Evolutionary conservation across 2,329 filamentous ascomycete species (phyloP), one percentile per base, ranked within the genome.

Genomic region (Nothophoma quercina): DNA sequence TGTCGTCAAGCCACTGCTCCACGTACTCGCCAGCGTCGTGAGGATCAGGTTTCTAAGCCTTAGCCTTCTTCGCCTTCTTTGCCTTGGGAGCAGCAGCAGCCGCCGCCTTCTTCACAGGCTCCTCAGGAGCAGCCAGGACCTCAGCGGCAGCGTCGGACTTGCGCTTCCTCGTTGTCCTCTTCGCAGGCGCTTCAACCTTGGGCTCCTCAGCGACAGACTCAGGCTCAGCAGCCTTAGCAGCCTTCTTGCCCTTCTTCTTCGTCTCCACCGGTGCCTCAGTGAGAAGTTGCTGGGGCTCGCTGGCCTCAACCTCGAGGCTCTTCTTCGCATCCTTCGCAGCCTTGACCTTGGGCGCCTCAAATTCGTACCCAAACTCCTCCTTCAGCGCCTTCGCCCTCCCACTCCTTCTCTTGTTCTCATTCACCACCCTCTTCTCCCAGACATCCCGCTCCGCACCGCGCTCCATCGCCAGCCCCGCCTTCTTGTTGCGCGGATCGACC

Each of bases 401-500:
- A 29, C 79, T 77, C 47, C 95, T 83, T 75, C 85, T 87, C 73
- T 83, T 81, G 74, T 88, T 83, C 79, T 96, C 93, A 64, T 83
- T 86, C 46, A 82, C 78, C 47, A 95, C 85, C 72, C 87, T 88
- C 77, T 85, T 85, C 53, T 87, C 81, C 95, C 95, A 99, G n/a
- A 81, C 80, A 28, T 88, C 85, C 69, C 91, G 85, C 16, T 88
- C 85, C 61, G 85, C 83, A 33, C 90, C 89, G 70, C 88, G 85
- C 67, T 88, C 86, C 60, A 98, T 81, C 64, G 85, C 83, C 64
- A 86, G 82, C 41, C 90, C 90, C 55, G 89, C 89, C 73, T 98
- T 88, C 78, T 90, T 90, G 77, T 92, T 95, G 82, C 90, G 88
- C 16, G 95, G 93, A 10, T 93, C 86, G 58, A 83, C 83, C 82